A percentile compares a stretch with the other conserved stretches of the same genome.
Conservation (phyloP, 441 rosid species). For the Gossypium davidsonii region DNA sequence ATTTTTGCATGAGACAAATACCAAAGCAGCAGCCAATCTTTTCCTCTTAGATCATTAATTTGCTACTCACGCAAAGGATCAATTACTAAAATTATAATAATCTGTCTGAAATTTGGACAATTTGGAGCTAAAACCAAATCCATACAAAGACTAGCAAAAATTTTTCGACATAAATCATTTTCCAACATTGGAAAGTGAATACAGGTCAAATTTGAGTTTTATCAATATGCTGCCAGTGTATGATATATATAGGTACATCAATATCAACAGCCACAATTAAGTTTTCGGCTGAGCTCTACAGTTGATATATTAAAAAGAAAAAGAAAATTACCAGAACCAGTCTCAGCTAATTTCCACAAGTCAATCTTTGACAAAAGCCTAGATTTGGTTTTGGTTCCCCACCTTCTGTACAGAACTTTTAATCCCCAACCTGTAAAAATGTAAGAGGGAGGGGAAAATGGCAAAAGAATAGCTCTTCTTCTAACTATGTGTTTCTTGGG, state of each 20-base stretch:
- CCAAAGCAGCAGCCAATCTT: no score
- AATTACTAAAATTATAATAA: no score
- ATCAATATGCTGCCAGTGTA: background rate
- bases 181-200: background rate
- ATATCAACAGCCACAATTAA: background rate
- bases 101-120: no score
- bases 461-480: constrained; percentile 5
- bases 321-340: background rate
- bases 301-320: background rate
- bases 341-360: background rate
- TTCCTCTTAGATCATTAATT: no score
- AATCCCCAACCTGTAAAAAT: constrained; percentile 17
- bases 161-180: background rate
- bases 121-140: no score
- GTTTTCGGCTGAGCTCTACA: background rate
- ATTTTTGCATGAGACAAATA: no score
- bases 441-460: constrained; percentile 5
- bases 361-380: constrained; percentile 16
- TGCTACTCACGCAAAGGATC: no score
- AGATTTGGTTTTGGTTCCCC: constrained; percentile 10
- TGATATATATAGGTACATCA: background rate
- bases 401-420: constrained; percentile 25
- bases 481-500: constrained; percentile 17
- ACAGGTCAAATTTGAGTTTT: background rate
- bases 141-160: no score